A percentile compares a stretch with the other conserved stretches of the same genome.
Conservation (phyloP, 441 rosid genomes). For the Erodium moschatum region DNA sequence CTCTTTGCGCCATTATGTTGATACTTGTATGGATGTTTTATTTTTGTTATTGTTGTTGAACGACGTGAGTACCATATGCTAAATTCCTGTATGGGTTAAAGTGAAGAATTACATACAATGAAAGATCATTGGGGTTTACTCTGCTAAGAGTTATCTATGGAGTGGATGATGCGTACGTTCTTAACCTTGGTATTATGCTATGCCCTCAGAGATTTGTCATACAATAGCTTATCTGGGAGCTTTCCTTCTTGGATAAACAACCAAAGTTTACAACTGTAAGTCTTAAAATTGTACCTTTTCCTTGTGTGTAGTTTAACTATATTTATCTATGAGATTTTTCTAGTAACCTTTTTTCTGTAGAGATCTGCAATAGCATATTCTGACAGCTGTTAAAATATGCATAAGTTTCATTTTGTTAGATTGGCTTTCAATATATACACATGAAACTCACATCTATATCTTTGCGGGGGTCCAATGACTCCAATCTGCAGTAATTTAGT, state of each 20-base stretch:
- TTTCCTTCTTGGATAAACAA: conserved; percentile 53
- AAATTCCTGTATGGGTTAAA: not conserved
- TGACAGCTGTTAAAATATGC: no score
- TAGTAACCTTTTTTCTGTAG: not conserved
- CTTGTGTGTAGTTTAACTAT: not conserved
- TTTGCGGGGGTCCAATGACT: conserved; percentile 7
- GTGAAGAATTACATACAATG: not conserved
- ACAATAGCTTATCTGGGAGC: conserved; percentile 52
- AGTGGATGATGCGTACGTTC: not conserved
- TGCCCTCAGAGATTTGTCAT: conserved; percentile 59
- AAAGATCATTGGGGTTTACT: not conserved
- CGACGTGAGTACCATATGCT: not conserved
- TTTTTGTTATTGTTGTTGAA: not conserved
- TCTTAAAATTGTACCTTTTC: conserved; percentile 7
- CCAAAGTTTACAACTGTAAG: conserved; percentile 42
- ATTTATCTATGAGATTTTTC: not conserved
- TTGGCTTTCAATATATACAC: conserved; percentile 10
- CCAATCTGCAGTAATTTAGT: conserved; percentile 49
- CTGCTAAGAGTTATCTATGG: not conserved
- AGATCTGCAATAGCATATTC: no score
- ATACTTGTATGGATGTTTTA: not conserved
- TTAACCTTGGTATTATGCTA: not conserved
- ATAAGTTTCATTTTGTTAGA: not conserved
- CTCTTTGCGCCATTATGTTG: not conserved
- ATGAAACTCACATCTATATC: conserved; percentile 11